Evolutionary conservation across 306 rosid species (phyloP), one percentile per base, ranked within the genome.

Genomic region (Quercus glauca): DNA sequence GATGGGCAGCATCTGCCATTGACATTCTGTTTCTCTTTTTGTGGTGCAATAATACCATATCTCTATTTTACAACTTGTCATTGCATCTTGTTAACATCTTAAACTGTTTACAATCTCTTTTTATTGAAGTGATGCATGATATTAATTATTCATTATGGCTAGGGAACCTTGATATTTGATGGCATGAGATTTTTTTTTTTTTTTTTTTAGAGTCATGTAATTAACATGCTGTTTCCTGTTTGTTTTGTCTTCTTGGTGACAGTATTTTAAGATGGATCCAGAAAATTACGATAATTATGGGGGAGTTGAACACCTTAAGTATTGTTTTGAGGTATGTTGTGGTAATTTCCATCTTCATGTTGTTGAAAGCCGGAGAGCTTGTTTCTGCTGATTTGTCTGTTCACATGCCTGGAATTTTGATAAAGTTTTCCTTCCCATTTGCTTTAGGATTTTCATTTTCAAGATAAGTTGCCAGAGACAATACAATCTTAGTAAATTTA

Each of bases 181-280:
- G 35, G 73, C 68, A 57, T 73, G 33, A 82, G 67, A 0, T 23
- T 23, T 23, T 23, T 23, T 23, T 23, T 23, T 23, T 23, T 23
- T 23, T 23, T 23, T 59, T 5, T 79, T 78, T 70, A 45, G 26
- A 73, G 33, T 75, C 67, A 65, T 73, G 57, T 80, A 57, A 81
- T 76, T 80, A 45, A 33, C 69, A 37, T 70, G 55, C 20, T 17
- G 3, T 31, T 29, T 61, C n/a, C 29, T 61, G 29, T 19, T 68
- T 55, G 35, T 76, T 71, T 58, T 13, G 10, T 37, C 31, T 84
- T 71, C 58, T 73, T 79, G 69, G 79, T 84, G 81, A 70, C 93
- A 95, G 99, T 95, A 95, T 90, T 95, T 91, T 92, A 91, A 91
- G 81, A 93, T 93, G 99, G 94, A 88, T 87, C 89, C 91, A 14